phyloP scores from a whole-genome alignment of 495 filamentous ascomycete genomes.

The Pyronema domesticum region DNA sequence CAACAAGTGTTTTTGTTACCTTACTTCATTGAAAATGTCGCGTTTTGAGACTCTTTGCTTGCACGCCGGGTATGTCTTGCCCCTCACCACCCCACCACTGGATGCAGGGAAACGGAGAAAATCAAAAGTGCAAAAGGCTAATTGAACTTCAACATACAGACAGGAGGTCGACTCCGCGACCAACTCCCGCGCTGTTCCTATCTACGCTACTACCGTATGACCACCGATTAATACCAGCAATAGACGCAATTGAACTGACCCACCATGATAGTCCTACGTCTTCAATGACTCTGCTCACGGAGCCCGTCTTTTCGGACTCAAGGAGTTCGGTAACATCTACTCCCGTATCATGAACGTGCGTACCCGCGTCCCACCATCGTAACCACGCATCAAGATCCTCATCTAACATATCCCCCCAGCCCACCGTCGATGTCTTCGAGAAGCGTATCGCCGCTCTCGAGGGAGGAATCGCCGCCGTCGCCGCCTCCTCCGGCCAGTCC shows the following conservation, averaged over 20 bases:
- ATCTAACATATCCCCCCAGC: conserved; percentile 36
- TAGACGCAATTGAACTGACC: background rate
- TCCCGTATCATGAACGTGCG: conserved; percentile 83
- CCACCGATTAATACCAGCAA: background rate
- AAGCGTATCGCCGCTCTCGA: conserved; percentile 93
- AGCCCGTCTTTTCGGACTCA: conserved; percentile 88
- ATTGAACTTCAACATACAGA: conserved; percentile 28
- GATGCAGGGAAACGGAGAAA: conserved; percentile 2
- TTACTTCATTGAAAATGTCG: conserved; percentile 11
- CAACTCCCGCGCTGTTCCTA: conserved; percentile 82
- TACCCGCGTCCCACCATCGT: too few species aligned
- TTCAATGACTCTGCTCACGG: conserved; percentile 98
- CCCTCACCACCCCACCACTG: background rate
- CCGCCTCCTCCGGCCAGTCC: conserved; percentile 75
- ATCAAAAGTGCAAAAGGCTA: background rate
- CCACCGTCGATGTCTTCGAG: conserved; percentile 94
- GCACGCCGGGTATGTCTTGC: conserved; percentile 61
- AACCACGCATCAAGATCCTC: too few species aligned
- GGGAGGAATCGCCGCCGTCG: conserved; percentile 80
- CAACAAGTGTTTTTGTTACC: background rate
- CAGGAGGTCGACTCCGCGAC: conserved; percentile 73
- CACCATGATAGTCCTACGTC: conserved; percentile 48
- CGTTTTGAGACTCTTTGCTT: conserved; percentile 89
- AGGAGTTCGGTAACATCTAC: conserved; percentile 96
- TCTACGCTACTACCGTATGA: conserved; percentile 78